Base-by-base conservation (phyloP, 192 early-diverging fungal genomes). In the Ambispora gerdemannii region DNA sequence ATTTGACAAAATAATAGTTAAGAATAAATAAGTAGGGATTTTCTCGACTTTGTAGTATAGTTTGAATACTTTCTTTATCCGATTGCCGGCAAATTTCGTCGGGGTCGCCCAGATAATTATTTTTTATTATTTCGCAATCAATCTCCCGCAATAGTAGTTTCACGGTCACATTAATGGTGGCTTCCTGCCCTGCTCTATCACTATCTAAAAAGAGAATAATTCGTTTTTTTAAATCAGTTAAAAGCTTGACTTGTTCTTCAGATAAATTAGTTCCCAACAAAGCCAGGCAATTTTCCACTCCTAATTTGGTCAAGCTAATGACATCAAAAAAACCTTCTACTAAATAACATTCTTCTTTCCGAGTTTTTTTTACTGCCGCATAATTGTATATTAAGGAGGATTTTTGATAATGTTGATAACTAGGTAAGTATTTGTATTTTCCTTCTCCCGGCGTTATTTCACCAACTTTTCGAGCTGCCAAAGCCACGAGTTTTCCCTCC, bases 171-270 rank as follows among this genome's bases (percentile, higher is more conserved):
- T 20, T 55, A 25, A 55, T 25, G n/a, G 53, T 55, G n/a, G 53
- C 53, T 25, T 55, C 53, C 24, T 55, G 53, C 25, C 53, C 53
- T 10, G 53, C 53, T 55, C 24, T 25, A 25, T 55, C 53, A 22
- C 53, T 55, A 20, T 55, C 53, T 55, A 55, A 55, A 55, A 55
- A 55, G n/a, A 55, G 53, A 55, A 55, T 55, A 55, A 55, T 55
- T 55, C 53, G 53, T 25, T 55, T 4, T 20, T 55, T 55, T 25
- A 55, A 55, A n/a, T 55, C 53, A 25, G 53, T 55, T 55, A 55
- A 55, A 55, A 55, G 53, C 24, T 55, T 55, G 4, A 55, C 4
- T 55, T 55, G 53, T 55, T 55, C 53, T 55, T 55, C 53, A 6
- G 53, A 55, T 55, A 55, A 55, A 55, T 55, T 55, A 20, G 53